Evolutionary conservation across 768 basidiomycete genomes (phyloP).

Genomic region (Gyrodon lividus): DNA sequence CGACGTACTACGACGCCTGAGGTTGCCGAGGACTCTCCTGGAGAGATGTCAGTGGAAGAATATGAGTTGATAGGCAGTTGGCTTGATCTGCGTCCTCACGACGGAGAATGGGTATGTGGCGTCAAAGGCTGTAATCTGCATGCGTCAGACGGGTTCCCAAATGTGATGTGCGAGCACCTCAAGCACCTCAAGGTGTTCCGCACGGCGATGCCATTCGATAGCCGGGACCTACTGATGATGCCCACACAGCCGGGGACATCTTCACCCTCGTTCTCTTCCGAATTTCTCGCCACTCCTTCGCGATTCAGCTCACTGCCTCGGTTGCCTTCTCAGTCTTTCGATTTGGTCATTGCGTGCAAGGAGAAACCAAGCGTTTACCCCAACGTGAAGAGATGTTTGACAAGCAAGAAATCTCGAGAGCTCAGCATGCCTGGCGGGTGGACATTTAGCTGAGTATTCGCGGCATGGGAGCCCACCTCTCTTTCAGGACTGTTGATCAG

Average conservation of each 20-base stretch:
- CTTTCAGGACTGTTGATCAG: not conserved
- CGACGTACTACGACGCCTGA: slow-evolving; percentile 34
- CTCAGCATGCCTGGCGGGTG: slow-evolving; percentile 43
- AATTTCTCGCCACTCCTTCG: slow-evolving; percentile 17
- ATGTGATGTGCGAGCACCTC: slow-evolving; percentile 18
- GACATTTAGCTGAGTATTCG: slow-evolving; percentile 25
- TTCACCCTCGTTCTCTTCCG: slow-evolving; percentile 8
- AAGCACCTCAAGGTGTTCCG: slow-evolving; percentile 17
- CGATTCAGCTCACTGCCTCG: slow-evolving; percentile 27
- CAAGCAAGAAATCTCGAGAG: slow-evolving; percentile 25
- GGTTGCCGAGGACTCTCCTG: slow-evolving; percentile 23
- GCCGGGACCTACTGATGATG: slow-evolving; percentile 13
- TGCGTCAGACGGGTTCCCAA: slow-evolving; percentile 35
- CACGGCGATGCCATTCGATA: slow-evolving; percentile 27
- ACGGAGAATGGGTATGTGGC: slow-evolving; percentile 29
- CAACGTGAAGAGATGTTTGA: slow-evolving; percentile 15
- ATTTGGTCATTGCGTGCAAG: slow-evolving; percentile 18
- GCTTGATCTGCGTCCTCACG: slow-evolving; percentile 30
- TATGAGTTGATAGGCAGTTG: slow-evolving; percentile 52
- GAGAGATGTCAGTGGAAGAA: slow-evolving; percentile 43
- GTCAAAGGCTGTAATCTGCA: slow-evolving; percentile 29
- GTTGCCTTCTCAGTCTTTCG: slow-evolving; percentile 19
- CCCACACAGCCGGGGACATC: slow-evolving; percentile 4
- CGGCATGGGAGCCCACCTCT: not conserved
- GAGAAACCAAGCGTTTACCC: slow-evolving; percentile 8